Evolutionary conservation across 2,329 filamentous ascomycete species (phyloP).

Genomic region (Fonsecaea monophora): DNA sequence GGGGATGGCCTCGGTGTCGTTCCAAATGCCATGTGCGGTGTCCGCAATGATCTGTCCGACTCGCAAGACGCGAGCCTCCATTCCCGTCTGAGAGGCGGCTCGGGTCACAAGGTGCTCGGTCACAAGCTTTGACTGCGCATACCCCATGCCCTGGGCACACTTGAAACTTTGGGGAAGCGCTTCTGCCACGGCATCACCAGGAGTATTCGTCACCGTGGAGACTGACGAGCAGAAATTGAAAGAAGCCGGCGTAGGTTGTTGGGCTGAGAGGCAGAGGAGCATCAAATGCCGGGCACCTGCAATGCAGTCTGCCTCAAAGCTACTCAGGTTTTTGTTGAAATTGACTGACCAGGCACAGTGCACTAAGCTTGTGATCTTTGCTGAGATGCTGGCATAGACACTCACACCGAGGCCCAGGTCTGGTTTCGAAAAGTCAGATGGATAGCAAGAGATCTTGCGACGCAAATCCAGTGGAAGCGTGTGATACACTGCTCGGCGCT

Average conservation of each 20-base stretch:
- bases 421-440: conserved; percentile 54
- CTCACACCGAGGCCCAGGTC: conserved; percentile 57
- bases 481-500: conserved; percentile 37
- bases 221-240: conserved; percentile 62
- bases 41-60: conserved; percentile 62
- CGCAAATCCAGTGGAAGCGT: conserved; percentile 15
- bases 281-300: conserved; percentile 41
- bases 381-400: conserved; percentile 51
- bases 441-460: conserved; percentile 56
- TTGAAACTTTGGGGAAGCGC: conserved; percentile 24
- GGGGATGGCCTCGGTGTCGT: conserved; percentile 60
- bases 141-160: conserved; percentile 52
- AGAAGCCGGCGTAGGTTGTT: conserved; percentile 44
- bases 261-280: conserved; percentile 46
- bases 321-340: conserved; percentile 63
- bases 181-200: conserved; percentile 17
- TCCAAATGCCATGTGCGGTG: conserved; percentile 57
- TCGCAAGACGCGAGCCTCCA: conserved; percentile 52
- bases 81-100: conserved; percentile 31
- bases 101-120: conserved; percentile 59
- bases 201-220: conserved; percentile 45
- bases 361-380: conserved; percentile 60
- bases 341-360: conserved; percentile 72
- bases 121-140: conserved; percentile 65
- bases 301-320: conserved; percentile 59